Percentiles rank a stretch among this genome's conserved stretches.
phyloP scores from a whole-genome alignment of 441 rosid species.

The Melastoma candidum region DNA sequence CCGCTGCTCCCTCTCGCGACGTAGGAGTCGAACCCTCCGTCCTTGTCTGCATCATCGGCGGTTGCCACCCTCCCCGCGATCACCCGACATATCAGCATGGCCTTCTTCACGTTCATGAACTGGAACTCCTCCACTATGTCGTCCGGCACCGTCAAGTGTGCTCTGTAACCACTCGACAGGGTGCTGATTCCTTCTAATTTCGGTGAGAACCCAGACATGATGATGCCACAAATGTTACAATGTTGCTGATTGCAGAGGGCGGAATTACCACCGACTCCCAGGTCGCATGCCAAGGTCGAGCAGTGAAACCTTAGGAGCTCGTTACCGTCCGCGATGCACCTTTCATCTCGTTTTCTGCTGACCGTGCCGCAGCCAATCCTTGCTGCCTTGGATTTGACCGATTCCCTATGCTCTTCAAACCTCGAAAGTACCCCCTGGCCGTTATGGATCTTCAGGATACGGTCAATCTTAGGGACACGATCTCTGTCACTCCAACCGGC shows the following conservation, averaged over 20 bases:
- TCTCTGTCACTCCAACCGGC: constrained; percentile 59
- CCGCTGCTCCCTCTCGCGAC: constrained; percentile 23
- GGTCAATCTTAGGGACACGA: constrained; percentile 40
- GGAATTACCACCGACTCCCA: constrained; percentile 53
- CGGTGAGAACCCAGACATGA: constrained; percentile 73
- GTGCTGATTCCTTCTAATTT: constrained; percentile 87
- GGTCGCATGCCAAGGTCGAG: constrained; percentile 67
- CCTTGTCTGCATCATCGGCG: constrained; percentile 37
- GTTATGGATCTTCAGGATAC: constrained; percentile 80
- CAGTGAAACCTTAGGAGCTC: constrained; percentile 84
- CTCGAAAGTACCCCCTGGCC: constrained; percentile 56
- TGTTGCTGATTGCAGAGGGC: constrained; percentile 58
- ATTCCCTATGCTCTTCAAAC: constrained; percentile 84
- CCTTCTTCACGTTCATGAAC: constrained; percentile 90
- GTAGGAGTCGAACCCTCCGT: constrained; percentile 55
- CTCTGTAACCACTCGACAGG: constrained; percentile 67
- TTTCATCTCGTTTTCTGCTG: constrained; percentile 41
- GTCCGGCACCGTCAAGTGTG: constrained; percentile 76
- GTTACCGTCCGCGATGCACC: constrained; percentile 90
- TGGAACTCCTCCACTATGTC: constrained; percentile 75
- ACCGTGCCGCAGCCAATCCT: constrained; percentile 20
- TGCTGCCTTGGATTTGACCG: constrained; percentile 62
- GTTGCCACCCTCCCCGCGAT: constrained; percentile 83
- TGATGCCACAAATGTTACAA: constrained; percentile 76
- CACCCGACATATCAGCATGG: constrained; percentile 80